A percentile compares a stretch with the other conserved stretches of the same genome.
These are phyloP conservation scores for Fusarium compactum DNA, from an alignment of 2,329 filamentous ascomycete genomes.

Conservation along the genomic window DNA sequence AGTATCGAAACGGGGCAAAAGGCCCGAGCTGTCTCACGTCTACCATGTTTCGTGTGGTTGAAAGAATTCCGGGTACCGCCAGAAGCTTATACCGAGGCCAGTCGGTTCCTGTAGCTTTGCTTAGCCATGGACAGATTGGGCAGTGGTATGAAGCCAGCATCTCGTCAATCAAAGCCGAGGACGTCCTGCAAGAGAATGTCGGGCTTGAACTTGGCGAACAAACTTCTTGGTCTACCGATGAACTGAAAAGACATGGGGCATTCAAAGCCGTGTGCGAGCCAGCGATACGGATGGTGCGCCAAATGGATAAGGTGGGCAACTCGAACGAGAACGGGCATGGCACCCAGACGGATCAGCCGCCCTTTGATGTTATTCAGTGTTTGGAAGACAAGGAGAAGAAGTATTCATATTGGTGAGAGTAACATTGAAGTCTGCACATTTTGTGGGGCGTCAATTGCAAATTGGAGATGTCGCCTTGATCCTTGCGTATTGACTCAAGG, in stretches of 20 bases:
- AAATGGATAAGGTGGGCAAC: slow-evolving; percentile 50
- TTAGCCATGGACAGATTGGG: slow-evolving; percentile 13
- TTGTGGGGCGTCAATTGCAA: neutral
- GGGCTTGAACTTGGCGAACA: slow-evolving; percentile 45
- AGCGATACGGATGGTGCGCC: slow-evolving; percentile 47
- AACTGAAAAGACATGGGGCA: slow-evolving; percentile 37
- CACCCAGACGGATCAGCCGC: slow-evolving; percentile 7
- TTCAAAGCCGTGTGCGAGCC: slow-evolving; percentile 47
- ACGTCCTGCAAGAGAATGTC: slow-evolving; percentile 44
- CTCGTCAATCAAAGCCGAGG: slow-evolving; percentile 38
- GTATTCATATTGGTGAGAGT: slow-evolving; percentile 38
- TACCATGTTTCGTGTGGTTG: slow-evolving; percentile 41
- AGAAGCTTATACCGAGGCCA: slow-evolving; percentile 15
- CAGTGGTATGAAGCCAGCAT: slow-evolving; percentile 50
- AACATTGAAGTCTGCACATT: neutral
- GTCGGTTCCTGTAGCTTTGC: slow-evolving; percentile 16
- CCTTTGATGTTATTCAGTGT: slow-evolving; percentile 16
- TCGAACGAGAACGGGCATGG: slow-evolving; percentile 46
- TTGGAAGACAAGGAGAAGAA: slow-evolving; percentile 6
- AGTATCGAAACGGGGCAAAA: slow-evolving; percentile 31
- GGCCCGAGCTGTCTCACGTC: slow-evolving; percentile 41
- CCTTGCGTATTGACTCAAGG: neutral
- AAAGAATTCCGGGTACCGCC: neutral
- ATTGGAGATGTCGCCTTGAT: too few relatives aligned
- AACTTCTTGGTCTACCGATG: slow-evolving; percentile 43